Evolutionary conservation across 164 flowering plant genomes (phyloP).

Genomic region (Nymphaea thermarum): DNA sequence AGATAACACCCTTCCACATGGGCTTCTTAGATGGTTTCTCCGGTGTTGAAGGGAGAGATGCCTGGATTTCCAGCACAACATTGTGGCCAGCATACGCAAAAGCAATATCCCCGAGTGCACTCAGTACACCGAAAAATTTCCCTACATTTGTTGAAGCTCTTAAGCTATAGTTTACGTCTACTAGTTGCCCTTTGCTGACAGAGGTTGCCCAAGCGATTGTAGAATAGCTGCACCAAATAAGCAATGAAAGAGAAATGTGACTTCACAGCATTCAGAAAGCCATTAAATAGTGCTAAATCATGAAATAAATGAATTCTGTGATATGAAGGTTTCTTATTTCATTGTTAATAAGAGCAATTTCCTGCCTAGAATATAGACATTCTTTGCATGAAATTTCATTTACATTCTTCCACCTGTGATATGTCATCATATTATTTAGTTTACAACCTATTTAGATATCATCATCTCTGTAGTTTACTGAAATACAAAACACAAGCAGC

Average conservation of each 20-base stretch:
- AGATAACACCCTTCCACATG: constrained; percentile 53
- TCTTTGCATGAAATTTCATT: no score
- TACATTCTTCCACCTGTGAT: no score
- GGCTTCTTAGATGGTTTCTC: constrained; percentile 52
- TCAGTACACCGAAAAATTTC: constrained; percentile 29
- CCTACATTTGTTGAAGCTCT: constrained; percentile 18
- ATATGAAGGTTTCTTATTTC: neutral
- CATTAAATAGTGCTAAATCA: neutral
- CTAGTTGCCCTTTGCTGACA: constrained; percentile 25
- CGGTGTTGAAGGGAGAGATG: constrained; percentile 57
- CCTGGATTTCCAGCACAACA: constrained; percentile 65
- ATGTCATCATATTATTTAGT: no score
- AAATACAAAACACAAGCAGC: neutral
- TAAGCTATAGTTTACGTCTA: constrained; percentile 24
- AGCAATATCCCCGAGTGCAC: constrained; percentile 48
- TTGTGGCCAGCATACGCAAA: constrained; percentile 69
- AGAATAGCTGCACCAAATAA: constrained; percentile 28
- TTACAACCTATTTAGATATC: no score
- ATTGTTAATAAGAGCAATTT: neutral
- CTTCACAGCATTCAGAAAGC: no score
- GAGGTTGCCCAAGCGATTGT: constrained; percentile 49
- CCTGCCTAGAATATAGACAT: neutral
- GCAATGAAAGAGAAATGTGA: neutral
- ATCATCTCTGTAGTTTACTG: no score
- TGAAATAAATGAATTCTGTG: neutral